These are phyloP conservation scores for Vaccinium macrocarpon DNA, from an alignment of 148 eudicot genomes.

Conservation along the genomic window DNA sequence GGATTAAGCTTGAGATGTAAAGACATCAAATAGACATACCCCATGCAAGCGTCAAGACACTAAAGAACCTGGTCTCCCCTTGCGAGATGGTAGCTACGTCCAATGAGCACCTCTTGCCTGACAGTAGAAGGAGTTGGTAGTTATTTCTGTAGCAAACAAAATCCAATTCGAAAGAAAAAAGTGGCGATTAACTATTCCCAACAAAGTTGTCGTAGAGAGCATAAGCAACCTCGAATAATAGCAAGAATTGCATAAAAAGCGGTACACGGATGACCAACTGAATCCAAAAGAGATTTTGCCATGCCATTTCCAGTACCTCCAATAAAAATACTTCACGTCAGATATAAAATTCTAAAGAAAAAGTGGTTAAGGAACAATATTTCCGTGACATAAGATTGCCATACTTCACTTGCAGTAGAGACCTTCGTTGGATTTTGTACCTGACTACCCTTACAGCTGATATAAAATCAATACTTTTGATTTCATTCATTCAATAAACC, in stretches of 20 bases:
- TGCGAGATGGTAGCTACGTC: slow-evolving; percentile 87
- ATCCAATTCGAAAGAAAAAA: neutral
- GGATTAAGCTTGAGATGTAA: slow-evolving; percentile 7
- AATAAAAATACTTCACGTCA: slow-evolving; percentile 21
- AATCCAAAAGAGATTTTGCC: slow-evolving; percentile 89
- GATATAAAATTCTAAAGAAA: slow-evolving; percentile 1
- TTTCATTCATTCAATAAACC: slow-evolving; percentile 3
- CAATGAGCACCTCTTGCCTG: slow-evolving; percentile 73
- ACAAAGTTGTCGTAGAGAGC: neutral
- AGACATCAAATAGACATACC: slow-evolving; percentile 42
- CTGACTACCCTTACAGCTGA: neutral
- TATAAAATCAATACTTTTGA: neutral
- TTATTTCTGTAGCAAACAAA: slow-evolving; percentile 15
- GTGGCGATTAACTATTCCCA: neutral
- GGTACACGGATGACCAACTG: slow-evolving; percentile 78
- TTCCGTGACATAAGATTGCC: neutral
- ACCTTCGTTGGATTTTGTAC: neutral
- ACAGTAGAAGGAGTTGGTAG: slow-evolving; percentile 14
- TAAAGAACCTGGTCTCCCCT: slow-evolving; percentile 66
- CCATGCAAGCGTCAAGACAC: slow-evolving; percentile 97
- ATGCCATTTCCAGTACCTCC: slow-evolving; percentile 88
- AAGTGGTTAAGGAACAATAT: neutral
- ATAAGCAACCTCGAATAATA: slow-evolving; percentile 63
- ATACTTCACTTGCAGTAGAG: neutral
- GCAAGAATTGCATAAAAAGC: slow-evolving; percentile 67